Base-by-base conservation (phyloP, 2,329 filamentous ascomycete species). In the Zopfia rhizophila region DNA sequence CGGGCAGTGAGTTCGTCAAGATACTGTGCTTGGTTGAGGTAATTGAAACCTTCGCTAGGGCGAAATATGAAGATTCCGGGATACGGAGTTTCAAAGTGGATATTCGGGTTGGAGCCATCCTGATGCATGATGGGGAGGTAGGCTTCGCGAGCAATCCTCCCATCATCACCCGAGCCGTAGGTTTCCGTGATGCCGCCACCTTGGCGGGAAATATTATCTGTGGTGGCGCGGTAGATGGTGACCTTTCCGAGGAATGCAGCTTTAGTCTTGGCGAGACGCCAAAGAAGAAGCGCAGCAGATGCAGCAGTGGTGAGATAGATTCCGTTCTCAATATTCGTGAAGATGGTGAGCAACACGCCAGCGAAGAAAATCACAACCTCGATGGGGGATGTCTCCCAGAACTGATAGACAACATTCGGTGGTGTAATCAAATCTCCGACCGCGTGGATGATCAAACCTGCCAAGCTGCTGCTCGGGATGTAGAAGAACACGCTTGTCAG, bases 61-160 rank as follows among this genome's bases (percentile, higher is more conserved):
- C 93, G 86, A 76, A 96, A 97, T 65, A 97, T 96, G 74, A 97
- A 96, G 56, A 99, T 82, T 39, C 94, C 94, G 0, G 93, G 93
- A 62, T 94, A 90, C 1, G 94, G 92, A 42, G 84, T 84, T 51
- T 89, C 80, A n/a, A 96, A 78, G 8, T 88, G 81, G 33, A 97
- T 80, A 18, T 87, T 81, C 0, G 93, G 93, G 69, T 97, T 97
- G 1, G 90, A 91, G 21, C 93, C 93, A 67, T 97, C 93, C n/a
- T 80, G 79, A 68, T 95, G 91, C 60, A 90, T 85, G 47, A 97
- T 79, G 0, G 94, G 94, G 14, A 97, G 50, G 27, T 55, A 70
- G 3, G 62, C 62, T 19, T 69, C 66, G n/a, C 66, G 64, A 10
- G 22, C n/a, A 10, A 33, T 11, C 7, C 21, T 28, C 12, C 51